Evolutionary conservation across 192 early-diverging fungal species (phyloP), one percentile per base, ranked within the genome.

Genomic region (Coemansia furcata): DNA sequence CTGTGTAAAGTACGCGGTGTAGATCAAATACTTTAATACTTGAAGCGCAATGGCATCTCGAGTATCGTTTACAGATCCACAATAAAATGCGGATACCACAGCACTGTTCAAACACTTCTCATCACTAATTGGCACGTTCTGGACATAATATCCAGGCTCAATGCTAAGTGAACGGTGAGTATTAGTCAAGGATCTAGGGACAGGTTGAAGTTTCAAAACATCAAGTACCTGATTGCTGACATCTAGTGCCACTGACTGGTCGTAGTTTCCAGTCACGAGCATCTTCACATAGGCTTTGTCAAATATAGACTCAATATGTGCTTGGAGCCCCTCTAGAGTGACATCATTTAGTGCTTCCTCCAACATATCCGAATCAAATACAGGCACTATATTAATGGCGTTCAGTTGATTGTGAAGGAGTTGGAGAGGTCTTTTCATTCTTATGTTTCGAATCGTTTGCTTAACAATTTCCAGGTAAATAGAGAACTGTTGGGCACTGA

Each of bases 1-100:
- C 65, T 93, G 88, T 73, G 95, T 87, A 79, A 97, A 99, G 59
- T 86, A 88, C 14, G 93, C 92, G 63, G 94, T 90, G 36, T 88
- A 72, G 8, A 87, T 73, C 59, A 96, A 91, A 44, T 91, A 90
- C 1, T 80, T 84, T 58, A 98, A 68, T 35, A 97, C 74, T 42
- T 74, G 69, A 9, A 91, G 66, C 1, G 85, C 68, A 21, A 84
- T 82, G 23, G 88, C 86, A 26, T 87, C 73, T 17, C 80, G 61
- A 39, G 67, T 80, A 52, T 94, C 74, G 3, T 69, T 73, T 8
- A 83, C 79, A 54, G 88, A 84, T 5, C 94, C 94, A 37, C 93
- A 85, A 69, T 94, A 91, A 14, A 94, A 68, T 43, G 85, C 86
- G 66, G 89, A 90, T 32, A 90, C 86, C 38, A 93, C 86, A 4